Conservation (phyloP, 805 yeast species). For the Metschnikowia peoriensis region DNA sequence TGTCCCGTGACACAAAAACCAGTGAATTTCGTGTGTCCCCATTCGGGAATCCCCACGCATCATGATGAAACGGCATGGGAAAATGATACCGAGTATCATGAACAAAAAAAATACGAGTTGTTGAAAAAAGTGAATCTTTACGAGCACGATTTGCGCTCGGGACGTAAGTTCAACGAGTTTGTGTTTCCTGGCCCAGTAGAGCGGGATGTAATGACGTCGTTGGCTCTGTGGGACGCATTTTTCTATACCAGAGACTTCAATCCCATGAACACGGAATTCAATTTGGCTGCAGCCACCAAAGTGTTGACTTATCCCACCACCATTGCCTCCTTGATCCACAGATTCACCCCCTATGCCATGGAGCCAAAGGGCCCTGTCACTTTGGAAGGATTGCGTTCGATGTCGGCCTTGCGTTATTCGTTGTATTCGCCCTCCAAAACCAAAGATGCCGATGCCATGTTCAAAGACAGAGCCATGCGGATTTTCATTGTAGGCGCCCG, state of each 20-base stretch:
- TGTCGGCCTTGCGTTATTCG: slow-evolving; percentile 90
- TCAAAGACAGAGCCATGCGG: slow-evolving; percentile 86
- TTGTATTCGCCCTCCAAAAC: slow-evolving; percentile 63
- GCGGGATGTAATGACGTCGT: slow-evolving; percentile 70
- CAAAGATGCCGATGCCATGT: slow-evolving; percentile 49
- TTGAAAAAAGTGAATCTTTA: slow-evolving; percentile 85
- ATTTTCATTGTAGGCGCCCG: slow-evolving; percentile 88
- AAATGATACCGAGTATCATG: slow-evolving; percentile 70
- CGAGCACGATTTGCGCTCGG: slow-evolving; percentile 93
- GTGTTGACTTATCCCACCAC: slow-evolving; percentile 92
- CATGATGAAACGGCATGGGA: slow-evolving; percentile 89
- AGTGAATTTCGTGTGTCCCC: slow-evolving; percentile 85
- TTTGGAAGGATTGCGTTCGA: slow-evolving; percentile 87
- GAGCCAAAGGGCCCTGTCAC: slow-evolving; percentile 86
- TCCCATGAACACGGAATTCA: slow-evolving; percentile 97
- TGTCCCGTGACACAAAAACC: slow-evolving; percentile 87
- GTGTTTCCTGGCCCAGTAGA: slow-evolving; percentile 85
- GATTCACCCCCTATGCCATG: slow-evolving; percentile 77
- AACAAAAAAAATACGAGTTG: slow-evolving; percentile 60
- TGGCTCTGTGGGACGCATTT: slow-evolving; percentile 87
- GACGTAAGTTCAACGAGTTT: slow-evolving; percentile 92
- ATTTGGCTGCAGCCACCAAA: slow-evolving; percentile 91
- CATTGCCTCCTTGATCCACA: slow-evolving; percentile 78
- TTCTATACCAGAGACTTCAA: slow-evolving; percentile 89
- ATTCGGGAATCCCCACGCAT: slow-evolving; percentile 96